Percentiles rank a stretch among this genome's conserved stretches.
Evolutionary conservation across 345 rosid species (phyloP).

Genomic region (Reutealis trisperma): DNA sequence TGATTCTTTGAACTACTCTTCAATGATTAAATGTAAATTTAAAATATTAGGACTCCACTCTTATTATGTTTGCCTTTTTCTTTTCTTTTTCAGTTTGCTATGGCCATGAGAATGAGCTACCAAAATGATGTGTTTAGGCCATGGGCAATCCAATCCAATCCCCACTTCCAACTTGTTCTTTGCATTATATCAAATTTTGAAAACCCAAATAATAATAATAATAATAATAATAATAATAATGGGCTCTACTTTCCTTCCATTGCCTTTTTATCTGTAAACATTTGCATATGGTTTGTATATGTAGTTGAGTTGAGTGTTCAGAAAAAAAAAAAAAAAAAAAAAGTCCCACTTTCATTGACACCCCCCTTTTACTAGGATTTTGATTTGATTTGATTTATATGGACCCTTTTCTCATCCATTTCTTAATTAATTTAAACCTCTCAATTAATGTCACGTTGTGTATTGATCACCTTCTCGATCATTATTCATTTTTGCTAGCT

Average conservation of each 20-base stretch:
- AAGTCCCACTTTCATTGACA: background rate
- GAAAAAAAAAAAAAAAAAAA: background rate
- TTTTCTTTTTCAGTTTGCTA: conserved; percentile 10
- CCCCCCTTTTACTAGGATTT: background rate
- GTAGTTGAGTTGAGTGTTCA: background rate
- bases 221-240: no score
- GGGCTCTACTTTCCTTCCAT: background rate
- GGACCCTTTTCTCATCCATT: background rate
- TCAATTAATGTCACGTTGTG: background rate
- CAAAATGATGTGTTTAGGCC: conserved; percentile 18
- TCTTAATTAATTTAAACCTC: background rate
- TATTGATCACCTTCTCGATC: background rate
- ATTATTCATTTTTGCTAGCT: background rate
- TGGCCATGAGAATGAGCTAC: conserved; percentile 6
- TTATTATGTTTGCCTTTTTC: conserved; percentile 25
- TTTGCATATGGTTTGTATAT: background rate
- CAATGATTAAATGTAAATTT: conserved; percentile 31
- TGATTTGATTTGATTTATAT: background rate
- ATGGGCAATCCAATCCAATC: background rate
- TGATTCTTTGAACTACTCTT: conserved; percentile 40
- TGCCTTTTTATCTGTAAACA: conserved; percentile 2
- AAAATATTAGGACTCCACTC: conserved; percentile 18
- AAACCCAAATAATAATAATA: background rate
- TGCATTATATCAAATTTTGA: background rate
- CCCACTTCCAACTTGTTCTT: conserved; percentile 9